Evolutionary conservation across 2,329 filamentous ascomycete genomes (phyloP).

Genomic region (Fusarium palustre): DNA sequence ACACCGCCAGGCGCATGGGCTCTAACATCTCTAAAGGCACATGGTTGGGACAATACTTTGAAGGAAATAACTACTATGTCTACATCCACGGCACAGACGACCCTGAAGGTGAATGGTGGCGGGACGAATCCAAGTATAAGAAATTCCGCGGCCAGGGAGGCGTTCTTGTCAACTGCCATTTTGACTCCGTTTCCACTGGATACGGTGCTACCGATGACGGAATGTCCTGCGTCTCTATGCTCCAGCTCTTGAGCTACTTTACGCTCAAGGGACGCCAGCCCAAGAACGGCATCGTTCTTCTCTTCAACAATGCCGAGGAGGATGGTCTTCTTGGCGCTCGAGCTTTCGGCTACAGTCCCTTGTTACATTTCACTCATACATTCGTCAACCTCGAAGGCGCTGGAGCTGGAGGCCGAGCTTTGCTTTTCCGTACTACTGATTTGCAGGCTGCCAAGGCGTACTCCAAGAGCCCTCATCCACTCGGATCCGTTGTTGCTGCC

Average conservation of each 20-base stretch:
- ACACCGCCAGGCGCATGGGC: constrained; percentile 30
- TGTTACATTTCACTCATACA: constrained; percentile 82
- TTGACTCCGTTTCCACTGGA: constrained; percentile 89
- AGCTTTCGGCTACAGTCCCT: constrained; percentile 84
- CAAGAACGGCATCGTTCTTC: constrained; percentile 80
- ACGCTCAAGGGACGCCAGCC: constrained; percentile 78
- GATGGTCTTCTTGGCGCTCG: constrained; percentile 89
- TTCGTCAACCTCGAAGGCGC: constrained; percentile 97
- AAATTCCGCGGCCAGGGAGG: constrained; percentile 73
- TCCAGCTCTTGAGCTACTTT: constrained; percentile 90
- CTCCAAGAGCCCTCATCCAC: constrained; percentile 76
- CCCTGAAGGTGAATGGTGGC: constrained; percentile 80
- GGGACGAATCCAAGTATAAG: constrained; percentile 54
- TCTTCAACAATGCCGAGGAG: constrained; percentile 97
- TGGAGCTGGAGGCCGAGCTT: constrained; percentile 88
- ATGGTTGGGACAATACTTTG: constrained; percentile 78
- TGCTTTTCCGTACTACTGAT: constrained; percentile 89
- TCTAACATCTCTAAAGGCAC: constrained; percentile 41
- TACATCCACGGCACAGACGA: constrained; percentile 88
- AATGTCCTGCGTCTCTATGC: constrained; percentile 84
- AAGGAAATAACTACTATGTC: constrained; percentile 91
- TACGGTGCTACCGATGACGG: constrained; percentile 96
- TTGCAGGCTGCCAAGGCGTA: constrained; percentile 87
- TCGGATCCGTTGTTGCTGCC: constrained; percentile 82
- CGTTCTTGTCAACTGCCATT: constrained; percentile 94